These are phyloP conservation scores for Cercophora scortea DNA, from an alignment of 495 filamentous ascomycete genomes.

Conservation along the genomic window DNA sequence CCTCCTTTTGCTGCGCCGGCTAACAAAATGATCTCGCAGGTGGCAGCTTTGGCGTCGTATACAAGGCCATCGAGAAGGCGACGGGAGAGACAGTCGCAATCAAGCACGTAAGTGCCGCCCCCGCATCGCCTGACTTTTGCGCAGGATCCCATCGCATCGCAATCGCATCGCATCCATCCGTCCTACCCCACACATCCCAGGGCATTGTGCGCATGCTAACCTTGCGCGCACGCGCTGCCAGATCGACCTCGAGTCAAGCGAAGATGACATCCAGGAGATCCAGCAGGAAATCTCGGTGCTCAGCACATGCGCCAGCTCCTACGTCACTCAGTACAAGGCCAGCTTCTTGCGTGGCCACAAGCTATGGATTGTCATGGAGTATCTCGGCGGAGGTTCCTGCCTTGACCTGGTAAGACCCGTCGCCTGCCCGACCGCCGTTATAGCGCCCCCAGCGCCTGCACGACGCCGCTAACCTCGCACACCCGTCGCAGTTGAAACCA, in stretches of 20 bases:
- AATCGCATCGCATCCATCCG: not conserved
- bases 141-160: not conserved
- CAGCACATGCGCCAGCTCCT: constrained; percentile 86
- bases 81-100: constrained; percentile 88
- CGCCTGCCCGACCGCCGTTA: not conserved
- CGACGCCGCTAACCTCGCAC: constrained; percentile 15
- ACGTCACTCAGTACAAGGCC: constrained; percentile 92
- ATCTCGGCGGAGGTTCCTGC: constrained; percentile 86
- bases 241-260: constrained; percentile 97
- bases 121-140: not conserved
- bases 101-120: constrained; percentile 60
- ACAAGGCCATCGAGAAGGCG: constrained; percentile 82
- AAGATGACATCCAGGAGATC: constrained; percentile 96
- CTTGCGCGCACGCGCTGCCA: constrained; percentile 23
- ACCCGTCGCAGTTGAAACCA: constrained; percentile 66
- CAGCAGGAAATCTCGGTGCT: constrained; percentile 96
- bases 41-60: constrained; percentile 93
- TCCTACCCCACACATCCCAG: too few species aligned
- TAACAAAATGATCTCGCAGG: constrained; percentile 32
- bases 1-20: not conserved
- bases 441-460: not conserved
- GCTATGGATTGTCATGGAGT: constrained; percentile 99
- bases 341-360: constrained; percentile 92
- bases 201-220: not conserved
- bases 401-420: constrained; percentile 64